phyloP scores from a whole-genome alignment of 202 grass and related monocot genomes.

The Eragrostis tef region DNA sequence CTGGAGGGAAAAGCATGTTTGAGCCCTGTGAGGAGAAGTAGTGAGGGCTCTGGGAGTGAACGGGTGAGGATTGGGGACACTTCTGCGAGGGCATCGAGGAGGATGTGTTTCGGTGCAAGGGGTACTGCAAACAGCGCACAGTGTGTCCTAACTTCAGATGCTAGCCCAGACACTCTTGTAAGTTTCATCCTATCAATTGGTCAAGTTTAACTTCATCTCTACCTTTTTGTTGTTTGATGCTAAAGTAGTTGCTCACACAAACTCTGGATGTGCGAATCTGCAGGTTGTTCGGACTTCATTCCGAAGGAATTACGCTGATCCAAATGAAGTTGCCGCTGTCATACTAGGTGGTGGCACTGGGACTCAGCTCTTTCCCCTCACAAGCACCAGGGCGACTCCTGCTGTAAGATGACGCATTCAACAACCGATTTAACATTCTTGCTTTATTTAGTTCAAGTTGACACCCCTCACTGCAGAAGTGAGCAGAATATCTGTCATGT shows the following conservation, averaged over 20 bases:
- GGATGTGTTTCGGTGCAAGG: constrained; percentile 37
- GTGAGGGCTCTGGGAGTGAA: constrained; percentile 17
- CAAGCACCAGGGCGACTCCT: constrained; percentile 86
- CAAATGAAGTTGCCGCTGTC: constrained; percentile 75
- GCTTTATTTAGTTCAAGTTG: constrained; percentile 31
- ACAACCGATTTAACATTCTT: not conserved
- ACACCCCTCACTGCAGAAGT: not conserved
- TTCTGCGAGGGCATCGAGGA: constrained; percentile 38
- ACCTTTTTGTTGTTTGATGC: not conserved
- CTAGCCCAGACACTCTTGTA: constrained; percentile 54
- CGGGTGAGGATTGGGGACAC: constrained; percentile 47
- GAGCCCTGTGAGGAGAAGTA: constrained; percentile 43
- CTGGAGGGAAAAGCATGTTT: constrained; percentile 55
- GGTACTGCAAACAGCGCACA: constrained; percentile 12
- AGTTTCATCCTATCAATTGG: constrained; percentile 25
- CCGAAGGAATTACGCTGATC: constrained; percentile 64
- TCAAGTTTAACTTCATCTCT: not conserved
- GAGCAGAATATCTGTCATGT: not conserved
- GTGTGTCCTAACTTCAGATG: constrained; percentile 57
- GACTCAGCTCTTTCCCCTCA: constrained; percentile 84
- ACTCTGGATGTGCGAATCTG: constrained; percentile 14
- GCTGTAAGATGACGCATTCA: constrained; percentile 58
- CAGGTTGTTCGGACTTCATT: constrained; percentile 54
- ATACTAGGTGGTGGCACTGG: constrained; percentile 83
- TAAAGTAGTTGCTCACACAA: not conserved